phyloP scores from a whole-genome alignment of 345 rosid species.

The Pugionium cornutum region DNA sequence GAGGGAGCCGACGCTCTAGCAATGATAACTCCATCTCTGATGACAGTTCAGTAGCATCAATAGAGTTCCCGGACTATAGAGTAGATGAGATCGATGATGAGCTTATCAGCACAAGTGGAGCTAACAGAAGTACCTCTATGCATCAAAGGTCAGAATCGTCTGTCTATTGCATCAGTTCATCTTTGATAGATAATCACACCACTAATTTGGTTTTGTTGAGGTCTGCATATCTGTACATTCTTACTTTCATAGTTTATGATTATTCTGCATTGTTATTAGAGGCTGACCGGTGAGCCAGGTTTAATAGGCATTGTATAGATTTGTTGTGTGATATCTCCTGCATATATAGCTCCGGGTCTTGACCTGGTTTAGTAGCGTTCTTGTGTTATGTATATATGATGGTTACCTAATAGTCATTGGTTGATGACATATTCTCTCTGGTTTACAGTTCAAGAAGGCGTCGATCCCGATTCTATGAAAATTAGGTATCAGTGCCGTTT shows the following conservation, averaged over 20 bases:
- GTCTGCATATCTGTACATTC: conserved; percentile 6
- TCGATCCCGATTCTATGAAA: conserved; percentile 71
- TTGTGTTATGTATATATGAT: conserved; percentile 4
- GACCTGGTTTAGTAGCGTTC: conserved; percentile 35
- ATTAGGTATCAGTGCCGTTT: conserved; percentile 45
- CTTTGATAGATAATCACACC: not conserved
- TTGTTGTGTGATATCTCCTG: not conserved
- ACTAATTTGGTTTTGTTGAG: conserved; percentile 12
- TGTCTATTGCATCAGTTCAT: conserved; percentile 15
- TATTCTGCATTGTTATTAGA: conserved; percentile 11
- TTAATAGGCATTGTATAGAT: not conserved
- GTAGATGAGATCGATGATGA: conserved; percentile 87
- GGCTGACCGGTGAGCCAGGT: conserved; percentile 42
- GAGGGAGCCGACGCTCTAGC: conserved; percentile 70
- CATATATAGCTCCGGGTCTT: conserved; percentile 62
- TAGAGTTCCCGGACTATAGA: conserved; percentile 76
- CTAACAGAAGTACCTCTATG: conserved; percentile 62
- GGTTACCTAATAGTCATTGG: not conserved
- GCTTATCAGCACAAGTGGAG: conserved; percentile 51
- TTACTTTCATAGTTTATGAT: not conserved
- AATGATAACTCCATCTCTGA: conserved; percentile 80
- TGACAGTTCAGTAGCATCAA: conserved; percentile 85
- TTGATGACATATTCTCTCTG: conserved; percentile 22
- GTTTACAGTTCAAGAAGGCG: conserved; percentile 70
- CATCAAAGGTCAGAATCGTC: conserved; percentile 66